phyloP scores from a whole-genome alignment of 441 rosid species.

The Flueggea neowawraea region DNA sequence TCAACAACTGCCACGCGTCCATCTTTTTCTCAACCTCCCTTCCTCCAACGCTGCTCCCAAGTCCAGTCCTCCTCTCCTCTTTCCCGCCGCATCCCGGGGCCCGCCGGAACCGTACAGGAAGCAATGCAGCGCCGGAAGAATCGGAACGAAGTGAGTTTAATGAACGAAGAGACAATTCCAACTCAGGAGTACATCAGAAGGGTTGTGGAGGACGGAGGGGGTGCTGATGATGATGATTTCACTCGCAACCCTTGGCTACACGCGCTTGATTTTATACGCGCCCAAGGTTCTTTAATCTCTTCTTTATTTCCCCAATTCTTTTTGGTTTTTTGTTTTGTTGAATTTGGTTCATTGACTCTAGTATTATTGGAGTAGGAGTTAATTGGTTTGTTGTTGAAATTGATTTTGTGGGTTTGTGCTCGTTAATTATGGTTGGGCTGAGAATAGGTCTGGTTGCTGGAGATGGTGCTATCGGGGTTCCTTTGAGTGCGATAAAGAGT shows the following conservation, averaged over 20 bases:
- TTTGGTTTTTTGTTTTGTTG: no score
- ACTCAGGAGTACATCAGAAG: conserved; percentile 80
- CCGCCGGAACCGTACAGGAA: conserved; percentile 57
- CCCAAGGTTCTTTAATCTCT: conserved; percentile 35
- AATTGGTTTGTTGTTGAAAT: background rate
- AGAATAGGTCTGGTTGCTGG: conserved; percentile 44
- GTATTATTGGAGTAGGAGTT: conserved; percentile 6
- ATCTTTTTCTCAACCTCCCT: conserved; percentile 6
- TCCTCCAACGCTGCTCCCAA: conserved; percentile 2
- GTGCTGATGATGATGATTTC: conserved; percentile 53
- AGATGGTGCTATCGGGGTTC: conserved; percentile 66
- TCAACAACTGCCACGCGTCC: conserved; percentile 15
- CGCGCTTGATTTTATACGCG: conserved; percentile 54
- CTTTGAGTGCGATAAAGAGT: conserved; percentile 51
- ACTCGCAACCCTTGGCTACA: conserved; percentile 54
- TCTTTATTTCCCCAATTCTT: background rate
- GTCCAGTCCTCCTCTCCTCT: conserved; percentile 2
- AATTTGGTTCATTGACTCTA: background rate
- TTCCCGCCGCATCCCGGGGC: conserved; percentile 53
- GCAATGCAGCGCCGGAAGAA: conserved; percentile 59
- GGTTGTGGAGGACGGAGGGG: conserved; percentile 47
- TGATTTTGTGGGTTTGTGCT: background rate
- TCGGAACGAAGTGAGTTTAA: conserved; percentile 16
- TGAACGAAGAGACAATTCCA: conserved; percentile 30
- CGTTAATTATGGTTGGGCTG: no score